These are phyloP conservation scores for Spergularia marina DNA, from an alignment of 148 eudicot genomes.

Conservation along the genomic window DNA sequence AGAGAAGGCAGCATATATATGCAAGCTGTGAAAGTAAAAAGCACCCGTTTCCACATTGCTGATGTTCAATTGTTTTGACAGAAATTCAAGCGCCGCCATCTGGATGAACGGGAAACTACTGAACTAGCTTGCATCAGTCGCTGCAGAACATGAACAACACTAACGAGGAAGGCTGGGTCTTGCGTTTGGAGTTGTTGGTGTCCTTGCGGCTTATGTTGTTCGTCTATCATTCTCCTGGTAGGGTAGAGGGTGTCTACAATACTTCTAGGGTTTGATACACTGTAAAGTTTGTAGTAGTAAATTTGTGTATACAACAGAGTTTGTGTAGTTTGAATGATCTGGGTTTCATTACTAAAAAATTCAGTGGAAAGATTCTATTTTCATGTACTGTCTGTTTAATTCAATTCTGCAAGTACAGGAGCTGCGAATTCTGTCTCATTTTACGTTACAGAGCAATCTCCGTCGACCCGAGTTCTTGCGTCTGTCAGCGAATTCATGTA, in stretches of 20 bases:
- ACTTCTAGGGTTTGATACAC: slow-evolving; percentile 18
- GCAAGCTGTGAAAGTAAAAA: neutral
- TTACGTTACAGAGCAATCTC: no score
- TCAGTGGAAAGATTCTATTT: neutral
- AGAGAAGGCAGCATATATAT: neutral
- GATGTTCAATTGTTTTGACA: neutral
- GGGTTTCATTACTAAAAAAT: neutral
- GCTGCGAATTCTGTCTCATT: no score
- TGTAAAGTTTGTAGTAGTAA: slow-evolving; percentile 28
- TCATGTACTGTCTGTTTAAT: neutral
- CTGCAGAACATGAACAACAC: neutral
- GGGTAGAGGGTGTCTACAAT: slow-evolving; percentile 15
- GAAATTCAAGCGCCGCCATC: slow-evolving; percentile 29
- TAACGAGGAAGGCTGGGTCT: neutral
- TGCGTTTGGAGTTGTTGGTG: slow-evolving; percentile 8
- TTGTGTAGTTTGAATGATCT: slow-evolving; percentile 19
- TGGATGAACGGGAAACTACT: slow-evolving; percentile 4
- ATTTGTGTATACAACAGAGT: slow-evolving; percentile 28
- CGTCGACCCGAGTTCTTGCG: no score
- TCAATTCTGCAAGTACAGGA: no score
- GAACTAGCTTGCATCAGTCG: neutral
- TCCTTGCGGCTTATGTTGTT: slow-evolving; percentile 16
- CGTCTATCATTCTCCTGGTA: slow-evolving; percentile 13
- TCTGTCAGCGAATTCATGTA: no score
- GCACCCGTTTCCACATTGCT: neutral